Conservation (phyloP, 257 asterid genomes). For the Gentiana macrophylla region DNA sequence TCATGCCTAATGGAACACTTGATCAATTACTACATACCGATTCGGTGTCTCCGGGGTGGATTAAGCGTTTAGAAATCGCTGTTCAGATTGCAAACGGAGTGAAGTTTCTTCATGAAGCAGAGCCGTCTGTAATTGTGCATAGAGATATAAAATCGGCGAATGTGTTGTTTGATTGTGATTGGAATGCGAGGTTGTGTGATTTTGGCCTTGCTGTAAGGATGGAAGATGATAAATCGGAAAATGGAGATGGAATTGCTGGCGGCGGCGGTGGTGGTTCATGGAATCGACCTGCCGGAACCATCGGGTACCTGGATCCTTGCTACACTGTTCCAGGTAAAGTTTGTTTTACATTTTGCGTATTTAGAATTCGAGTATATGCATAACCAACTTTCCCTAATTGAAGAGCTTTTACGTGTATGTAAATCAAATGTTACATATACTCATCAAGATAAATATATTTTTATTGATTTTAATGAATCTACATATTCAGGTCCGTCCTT, state of each 20-base stretch:
- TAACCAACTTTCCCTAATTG: no score
- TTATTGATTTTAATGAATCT: no score
- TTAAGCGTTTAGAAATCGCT: conserved; percentile 32
- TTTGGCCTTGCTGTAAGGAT: conserved; percentile 43
- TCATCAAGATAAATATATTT: no score
- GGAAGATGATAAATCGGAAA: not conserved
- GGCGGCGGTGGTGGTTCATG: not conserved
- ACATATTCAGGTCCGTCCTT: no score
- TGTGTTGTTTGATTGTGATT: conserved; percentile 30
- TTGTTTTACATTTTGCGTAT: no score
- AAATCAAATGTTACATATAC: no score
- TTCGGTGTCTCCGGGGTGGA: conserved; percentile 32
- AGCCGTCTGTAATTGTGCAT: conserved; percentile 34
- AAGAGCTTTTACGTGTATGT: no score
- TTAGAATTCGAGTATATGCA: no score
- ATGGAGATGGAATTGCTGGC: no score
- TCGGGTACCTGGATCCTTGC: conserved; percentile 65
- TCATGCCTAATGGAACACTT: conserved; percentile 62
- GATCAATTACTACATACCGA: conserved; percentile 38
- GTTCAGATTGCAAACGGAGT: conserved; percentile 37
- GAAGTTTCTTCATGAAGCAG: conserved; percentile 35
- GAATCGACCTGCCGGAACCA: conserved; percentile 56
- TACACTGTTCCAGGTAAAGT: conserved; percentile 42
- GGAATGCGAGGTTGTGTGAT: conserved; percentile 55
- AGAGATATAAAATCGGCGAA: conserved; percentile 68